Base-by-base conservation (phyloP, 23 red algal genomes). In the Gracilaria caudata region DNA sequence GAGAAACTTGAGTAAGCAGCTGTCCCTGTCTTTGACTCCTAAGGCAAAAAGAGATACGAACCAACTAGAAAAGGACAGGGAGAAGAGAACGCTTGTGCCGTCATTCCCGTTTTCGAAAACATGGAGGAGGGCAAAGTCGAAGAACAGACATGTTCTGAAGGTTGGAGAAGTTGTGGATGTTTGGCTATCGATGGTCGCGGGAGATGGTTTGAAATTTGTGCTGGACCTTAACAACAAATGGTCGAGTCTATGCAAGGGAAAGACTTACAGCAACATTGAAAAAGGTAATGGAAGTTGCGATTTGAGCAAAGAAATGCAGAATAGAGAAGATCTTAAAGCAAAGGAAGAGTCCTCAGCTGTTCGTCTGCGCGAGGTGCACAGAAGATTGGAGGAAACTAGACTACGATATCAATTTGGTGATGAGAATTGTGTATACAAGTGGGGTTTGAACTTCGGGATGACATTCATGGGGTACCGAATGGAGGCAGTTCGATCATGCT, bases 391-490 rank as follows among this genome's bases (percentile, higher is more conserved):
- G 40, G 21, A 56, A 53, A 32, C 66, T 7, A 9, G 65, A 39
- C 23, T 86, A 17, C 35, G 78, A 41, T 81, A 57, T 41, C 78
- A 81, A 2, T 81, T 59, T 55, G 78, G 29, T 43, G 58, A 81
- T 58, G 64, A 85, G n/a, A 35, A 43, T 20, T 34, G 56, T 17
- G 23, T 79, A 20, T 6, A 25, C 0, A 43, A 32, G 20, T n/a
- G n/a, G n/a, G 61, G 21, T 54, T 13, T 89, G 55, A 47, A 60
- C 20, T 70, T 61, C 34, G 44, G 12, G 10, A 35, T 89, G 68
- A 87, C 72, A 9, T 89, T 89, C 38, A 89, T 89, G 85, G 85
- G 85, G 7, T 89, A 79, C 34, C 44, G 54, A 36, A 77, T 89
- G 85, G 85, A 89, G 24, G 25, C n/a, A 7, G 85, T 89, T 14